phyloP scores from a whole-genome alignment of 2,329 filamentous ascomycete species.

The Diaporthe sp. region DNA sequence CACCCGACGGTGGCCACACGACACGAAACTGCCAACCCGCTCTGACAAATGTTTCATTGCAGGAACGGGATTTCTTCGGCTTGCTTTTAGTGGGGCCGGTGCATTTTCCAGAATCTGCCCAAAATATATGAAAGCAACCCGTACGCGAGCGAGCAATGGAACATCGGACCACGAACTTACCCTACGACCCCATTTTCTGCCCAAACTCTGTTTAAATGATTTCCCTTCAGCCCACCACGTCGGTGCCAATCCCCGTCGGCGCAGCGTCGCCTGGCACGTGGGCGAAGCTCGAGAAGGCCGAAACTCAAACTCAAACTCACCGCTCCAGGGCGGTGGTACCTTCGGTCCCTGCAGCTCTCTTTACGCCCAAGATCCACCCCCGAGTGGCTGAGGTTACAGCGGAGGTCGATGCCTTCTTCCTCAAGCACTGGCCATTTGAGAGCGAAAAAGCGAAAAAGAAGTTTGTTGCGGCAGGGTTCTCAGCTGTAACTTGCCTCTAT shows the following conservation, averaged over 20 bases:
- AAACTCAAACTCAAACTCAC: conserved; percentile 1
- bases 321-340: not conserved
- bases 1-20: not conserved
- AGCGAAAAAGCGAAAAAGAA: conserved; percentile 46
- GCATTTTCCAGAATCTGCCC: not conserved
- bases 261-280: not conserved
- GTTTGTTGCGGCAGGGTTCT: conserved; percentile 51
- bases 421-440: conserved; percentile 53
- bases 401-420: conserved; percentile 54
- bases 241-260: not conserved
- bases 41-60: not conserved
- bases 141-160: not conserved
- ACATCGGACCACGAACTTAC: not conserved
- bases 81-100: not conserved
- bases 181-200: not conserved
- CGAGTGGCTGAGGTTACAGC: conserved; percentile 41
- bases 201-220: conserved; percentile 11
- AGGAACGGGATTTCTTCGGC: not conserved
- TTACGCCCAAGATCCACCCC: not conserved
- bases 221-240: not conserved
- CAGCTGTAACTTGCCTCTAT: conserved; percentile 53
- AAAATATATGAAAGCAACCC: conserved; percentile 9
- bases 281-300: not conserved
- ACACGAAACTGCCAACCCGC: too few species aligned
- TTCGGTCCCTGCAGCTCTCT: not conserved